Evolutionary conservation across 2,329 filamentous ascomycete species (phyloP), one percentile per base, ranked within the genome.

Genomic region (Diaporthe ilicicola): DNA sequence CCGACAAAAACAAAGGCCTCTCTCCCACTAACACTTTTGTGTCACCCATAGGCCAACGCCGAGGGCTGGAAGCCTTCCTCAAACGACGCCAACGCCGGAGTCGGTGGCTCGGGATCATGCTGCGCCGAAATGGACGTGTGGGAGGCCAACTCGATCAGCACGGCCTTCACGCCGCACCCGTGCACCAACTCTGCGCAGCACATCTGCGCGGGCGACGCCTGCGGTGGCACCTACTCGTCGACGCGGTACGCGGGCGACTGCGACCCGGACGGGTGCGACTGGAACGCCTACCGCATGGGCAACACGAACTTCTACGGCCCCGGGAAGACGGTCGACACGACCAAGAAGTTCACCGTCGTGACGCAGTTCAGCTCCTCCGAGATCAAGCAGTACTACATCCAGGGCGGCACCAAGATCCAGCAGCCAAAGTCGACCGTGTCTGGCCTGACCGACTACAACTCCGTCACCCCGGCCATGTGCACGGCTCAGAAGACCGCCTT

Each of bases 251-350:
- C 78, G 17, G 89, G 89, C 71, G 80, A 86, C 53, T 92, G 90
- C 81, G 90, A 92, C 78, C 87, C 87, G 70, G 87, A 89, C 73
- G 90, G 90, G 27, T 92, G 90, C 76, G 90, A 91, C 77, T 91
- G 88, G 84, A 91, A 91, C 84, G 81, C 86, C 32, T 92, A 87
- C 86, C 89, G 89, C 75, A 84, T 89, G 82, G 90, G 89, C 54
- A 86, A 88, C 79, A 82, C 81, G 42, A 81, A 82, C 78, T 92
- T 91, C 83, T 92, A 88, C 79, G 90, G 89, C 46, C 81, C 84
- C 0, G 87, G 85, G 73, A 83, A 82, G 78, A 89, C 82, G 19
- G 83, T 92, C 73, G 86, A 91, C 78, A 90, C 88, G 64, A 85
- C 77, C 66, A 83, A 83, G 74, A 85, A 86, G 71, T 83, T 91